These are phyloP conservation scores for Mrakia blollopis DNA, from an alignment of 768 basidiomycete species.

Conservation along the genomic window DNA sequence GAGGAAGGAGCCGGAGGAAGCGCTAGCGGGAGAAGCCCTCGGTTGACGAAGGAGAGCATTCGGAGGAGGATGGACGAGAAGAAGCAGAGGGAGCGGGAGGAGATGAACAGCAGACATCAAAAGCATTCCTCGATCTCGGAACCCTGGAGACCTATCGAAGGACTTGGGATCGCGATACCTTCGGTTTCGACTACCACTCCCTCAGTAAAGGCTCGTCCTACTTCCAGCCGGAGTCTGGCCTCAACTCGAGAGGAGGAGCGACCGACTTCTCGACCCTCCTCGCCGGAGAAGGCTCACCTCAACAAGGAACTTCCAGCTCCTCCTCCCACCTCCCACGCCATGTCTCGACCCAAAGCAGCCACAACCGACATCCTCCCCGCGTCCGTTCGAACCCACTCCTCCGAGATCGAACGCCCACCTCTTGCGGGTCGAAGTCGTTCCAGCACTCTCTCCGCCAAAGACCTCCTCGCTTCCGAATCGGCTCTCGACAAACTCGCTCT, in stretches of 20 bases:
- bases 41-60: slow-evolving; percentile 30
- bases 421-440: not conserved
- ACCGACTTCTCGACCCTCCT: not conserved
- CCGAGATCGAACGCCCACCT: not conserved
- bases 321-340: slow-evolving; percentile 3
- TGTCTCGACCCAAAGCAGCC: slow-evolving; percentile 15
- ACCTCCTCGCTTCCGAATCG: slow-evolving; percentile 23
- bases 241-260: not conserved
- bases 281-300: slow-evolving; percentile 17
- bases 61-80: slow-evolving; percentile 24
- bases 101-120: too few relatives aligned
- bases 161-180: slow-evolving; percentile 17
- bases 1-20: slow-evolving; percentile 12
- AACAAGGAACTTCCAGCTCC: slow-evolving; percentile 15
- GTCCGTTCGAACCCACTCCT: not conserved
- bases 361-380: slow-evolving; percentile 3
- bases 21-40: slow-evolving; percentile 19
- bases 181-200: not conserved
- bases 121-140: not conserved
- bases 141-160: slow-evolving; percentile 11
- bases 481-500: slow-evolving; percentile 23
- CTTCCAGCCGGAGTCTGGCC: not conserved
- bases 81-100: not conserved
- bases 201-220: not conserved
- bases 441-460: slow-evolving; percentile 18